These are phyloP conservation scores for Rhododendron griersonianum DNA, from an alignment of 148 eudicot genomes.

Conservation along the genomic window DNA sequence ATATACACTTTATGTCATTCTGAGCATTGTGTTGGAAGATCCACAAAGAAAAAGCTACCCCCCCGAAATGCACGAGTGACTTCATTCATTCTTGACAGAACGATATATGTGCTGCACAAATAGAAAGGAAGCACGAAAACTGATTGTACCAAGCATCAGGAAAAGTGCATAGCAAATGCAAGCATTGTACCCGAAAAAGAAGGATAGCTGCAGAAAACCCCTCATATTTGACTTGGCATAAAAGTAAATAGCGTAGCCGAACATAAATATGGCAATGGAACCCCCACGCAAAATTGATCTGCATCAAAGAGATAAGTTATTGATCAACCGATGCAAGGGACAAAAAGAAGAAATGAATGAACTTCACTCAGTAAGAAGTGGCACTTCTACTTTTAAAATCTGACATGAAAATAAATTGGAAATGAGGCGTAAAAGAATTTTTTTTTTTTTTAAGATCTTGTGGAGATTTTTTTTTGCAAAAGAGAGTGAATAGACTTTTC, in stretches of 20 bases:
- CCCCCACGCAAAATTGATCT: constrained; percentile 79
- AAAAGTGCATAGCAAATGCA: constrained; percentile 76
- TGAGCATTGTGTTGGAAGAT: not conserved
- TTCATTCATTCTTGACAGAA: constrained; percentile 69
- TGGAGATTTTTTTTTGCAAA: not conserved
- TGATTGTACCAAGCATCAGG: constrained; percentile 68
- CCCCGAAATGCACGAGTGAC: not conserved
- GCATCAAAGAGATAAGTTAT: constrained; percentile 22
- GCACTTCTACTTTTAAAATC: not conserved
- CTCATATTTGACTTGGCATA: constrained; percentile 61
- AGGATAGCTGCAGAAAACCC: constrained; percentile 61
- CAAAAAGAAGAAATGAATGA: not conserved
- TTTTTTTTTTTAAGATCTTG: not conserved
- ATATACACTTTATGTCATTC: not conserved
- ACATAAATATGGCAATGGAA: constrained; percentile 64
- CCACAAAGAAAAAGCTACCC: not conserved
- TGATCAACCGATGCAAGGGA: not conserved
- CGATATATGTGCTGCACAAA: constrained; percentile 51
- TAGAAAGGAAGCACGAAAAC: constrained; percentile 54
- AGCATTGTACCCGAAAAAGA: constrained; percentile 61
- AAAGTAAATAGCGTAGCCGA: constrained; percentile 48
- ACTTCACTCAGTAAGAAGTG: not conserved
- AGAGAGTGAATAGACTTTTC: not conserved
- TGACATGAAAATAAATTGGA: not conserved
- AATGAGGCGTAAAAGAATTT: not conserved